phyloP scores from a whole-genome alignment of 2,329 filamentous ascomycete species.

The Sclerotinia minor region DNA sequence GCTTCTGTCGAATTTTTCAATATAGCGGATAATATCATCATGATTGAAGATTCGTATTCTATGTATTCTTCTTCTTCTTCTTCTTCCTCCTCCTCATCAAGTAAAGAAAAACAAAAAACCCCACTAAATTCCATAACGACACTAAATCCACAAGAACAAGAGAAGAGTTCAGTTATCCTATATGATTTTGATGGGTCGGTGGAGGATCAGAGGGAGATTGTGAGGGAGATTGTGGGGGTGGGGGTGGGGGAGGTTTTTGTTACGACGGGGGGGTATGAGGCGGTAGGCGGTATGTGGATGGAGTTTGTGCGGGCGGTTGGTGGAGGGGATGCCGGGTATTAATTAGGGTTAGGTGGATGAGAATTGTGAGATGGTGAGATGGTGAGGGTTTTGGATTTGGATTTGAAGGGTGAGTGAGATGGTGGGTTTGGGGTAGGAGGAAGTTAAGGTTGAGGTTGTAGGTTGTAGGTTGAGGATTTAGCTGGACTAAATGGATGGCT shows the following conservation, averaged over 20 bases:
- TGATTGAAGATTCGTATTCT: slow-evolving; percentile 9
- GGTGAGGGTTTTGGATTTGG: no score
- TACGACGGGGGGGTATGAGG: background rate
- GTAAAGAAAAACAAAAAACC: background rate
- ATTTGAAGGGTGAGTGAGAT: background rate
- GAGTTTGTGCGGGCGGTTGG: slow-evolving; percentile 1
- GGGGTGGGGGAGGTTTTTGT: slow-evolving; percentile 5
- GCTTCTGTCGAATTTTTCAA: background rate
- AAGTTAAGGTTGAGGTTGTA: no score
- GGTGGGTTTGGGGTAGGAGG: background rate
- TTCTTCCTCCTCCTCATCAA: background rate
- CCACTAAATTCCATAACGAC: background rate
- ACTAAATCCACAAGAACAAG: background rate
- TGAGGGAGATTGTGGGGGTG: background rate
- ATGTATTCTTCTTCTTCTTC: background rate
- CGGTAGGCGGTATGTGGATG: background rate
- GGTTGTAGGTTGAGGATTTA: background rate
- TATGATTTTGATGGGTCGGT: slow-evolving; percentile 2
- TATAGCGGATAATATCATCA: slow-evolving; percentile 17
- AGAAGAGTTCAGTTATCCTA: slow-evolving; percentile 8
- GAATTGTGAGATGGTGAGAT: no score
- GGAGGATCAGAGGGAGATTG: background rate
- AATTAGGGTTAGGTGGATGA: no score
- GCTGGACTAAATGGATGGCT: background rate
- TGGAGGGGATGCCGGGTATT: background rate